Evolutionary conservation across 1,284 basidiomycete genomes (phyloP).

Genomic region (Cystobasidiaceae sp.): DNA sequence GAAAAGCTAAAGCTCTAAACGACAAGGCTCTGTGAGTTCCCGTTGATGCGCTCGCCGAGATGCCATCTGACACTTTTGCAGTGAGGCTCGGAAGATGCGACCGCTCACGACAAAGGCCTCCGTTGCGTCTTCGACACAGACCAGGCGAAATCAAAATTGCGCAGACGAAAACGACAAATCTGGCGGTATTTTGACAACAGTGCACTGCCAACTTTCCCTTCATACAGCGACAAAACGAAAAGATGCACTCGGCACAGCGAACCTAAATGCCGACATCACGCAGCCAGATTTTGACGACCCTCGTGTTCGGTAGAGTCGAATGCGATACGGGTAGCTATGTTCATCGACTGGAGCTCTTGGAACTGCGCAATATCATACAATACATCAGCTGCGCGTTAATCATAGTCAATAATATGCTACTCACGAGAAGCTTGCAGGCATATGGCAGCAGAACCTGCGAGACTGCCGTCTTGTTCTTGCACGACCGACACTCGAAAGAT

Average conservation of each 20-base stretch:
- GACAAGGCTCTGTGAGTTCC: too few species aligned
- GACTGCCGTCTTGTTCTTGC: conserved; percentile 85
- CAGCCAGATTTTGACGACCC: conserved; percentile 19
- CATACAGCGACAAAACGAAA: background rate
- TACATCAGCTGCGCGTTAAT: background rate
- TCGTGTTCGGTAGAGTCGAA: conserved; percentile 27
- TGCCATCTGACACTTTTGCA: too few species aligned
- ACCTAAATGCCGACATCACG: background rate
- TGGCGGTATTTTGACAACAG: background rate
- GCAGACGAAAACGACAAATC: background rate
- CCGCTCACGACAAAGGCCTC: too few species aligned
- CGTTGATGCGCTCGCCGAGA: too few species aligned
- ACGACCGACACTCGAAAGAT: conserved; percentile 67
- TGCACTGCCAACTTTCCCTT: background rate
- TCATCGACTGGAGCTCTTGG: conserved; percentile 80
- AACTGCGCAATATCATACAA: background rate
- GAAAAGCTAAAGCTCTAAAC: too few species aligned
- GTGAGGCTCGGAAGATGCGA: too few species aligned
- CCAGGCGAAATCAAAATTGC: background rate
- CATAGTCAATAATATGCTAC: background rate
- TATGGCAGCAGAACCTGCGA: conserved; percentile 49
- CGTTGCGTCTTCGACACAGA: background rate
- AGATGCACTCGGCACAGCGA: background rate
- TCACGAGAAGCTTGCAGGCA: conserved; percentile 68
- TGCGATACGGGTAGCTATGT: conserved; percentile 69